Evolutionary conservation across 2,329 filamentous ascomycete genomes (phyloP), one percentile per base, ranked within the genome.

Genomic region (Aspergillus piperis): DNA sequence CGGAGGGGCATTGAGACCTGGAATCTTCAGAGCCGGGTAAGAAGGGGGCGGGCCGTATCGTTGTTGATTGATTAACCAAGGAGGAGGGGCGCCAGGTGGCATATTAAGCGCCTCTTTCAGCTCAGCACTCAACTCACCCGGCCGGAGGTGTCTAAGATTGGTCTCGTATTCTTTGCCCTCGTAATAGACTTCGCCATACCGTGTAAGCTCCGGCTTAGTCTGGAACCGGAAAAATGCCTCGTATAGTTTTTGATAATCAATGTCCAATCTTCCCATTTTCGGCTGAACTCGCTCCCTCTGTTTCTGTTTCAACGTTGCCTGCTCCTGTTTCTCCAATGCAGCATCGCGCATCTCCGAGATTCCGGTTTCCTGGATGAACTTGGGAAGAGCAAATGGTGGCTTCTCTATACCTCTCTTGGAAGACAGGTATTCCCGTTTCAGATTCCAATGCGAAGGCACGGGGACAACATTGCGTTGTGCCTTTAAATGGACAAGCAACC

Each of bases 161-260:
- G 95, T 96, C 78, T 99, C 95, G 72, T 91, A 95, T 75, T 99
- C 95, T 76, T 99, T 99, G 73, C 95, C 95, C 78, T 99, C 95
- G 75, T 98, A 98, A 77, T 99, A 99, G n/a, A 99, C 93, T 76
- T 99, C 95, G 42, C 95, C 95, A 69, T 96, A 99, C 47, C 93
- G 86, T 32, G 95, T 98, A 64, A 99, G 81, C 68, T 92, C 88
- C 0, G 95, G 95, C 78, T 99, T 99, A 42, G 92, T 96, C 79
- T 99, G 95, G 74, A 96, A 96, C 61, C 92, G 87, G 82, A 99
- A 99, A 82, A 99, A 99, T 3, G 95, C 95, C 74, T 98, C 95
- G 79, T 98, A 98, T 57, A 98, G 87, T 76, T 95, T 97, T 73
- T 96, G 92, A 76, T 99, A 99, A 77, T 99, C 95, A 67, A 99